Base-by-base conservation (phyloP, 2,329 filamentous ascomycete species). In the Colletotrichum shisoi region DNA sequence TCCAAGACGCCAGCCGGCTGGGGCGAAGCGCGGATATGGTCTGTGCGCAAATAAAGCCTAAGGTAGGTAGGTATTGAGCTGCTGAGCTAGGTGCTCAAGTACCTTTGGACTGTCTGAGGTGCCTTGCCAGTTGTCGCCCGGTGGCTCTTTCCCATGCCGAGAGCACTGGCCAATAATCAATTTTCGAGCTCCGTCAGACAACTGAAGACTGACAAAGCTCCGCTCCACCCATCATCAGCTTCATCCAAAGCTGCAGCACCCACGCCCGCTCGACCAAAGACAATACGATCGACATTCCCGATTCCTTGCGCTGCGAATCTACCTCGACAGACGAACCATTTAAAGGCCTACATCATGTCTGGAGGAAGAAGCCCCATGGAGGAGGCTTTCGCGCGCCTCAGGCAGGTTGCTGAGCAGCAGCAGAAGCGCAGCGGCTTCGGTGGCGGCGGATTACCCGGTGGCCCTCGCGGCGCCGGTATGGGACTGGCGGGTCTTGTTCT, bases 331-430 rank as follows among this genome's bases (percentile, higher is more conserved):
- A 21, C 63, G 57, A 62, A 7, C 31, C 13, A 44, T 27, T 12
- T 37, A 39, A 12, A 19, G 15, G 17, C n/a, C 31, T 52, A 37
- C 39, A 61, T 45, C 61, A 68, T 63, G 63, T 68, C 68, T 39
- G 67, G 65, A 69, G 70, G 70, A 45, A 72, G 74, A 52, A 79
- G 75, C 67, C 79, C 79, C 27, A 78, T 81, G 73, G 81, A 85
- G 73, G 82, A 85, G 73, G 83, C 84, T 68, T 78, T 84, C 76
- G 80, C 79, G 68, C 81, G 80, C 71, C 77, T 85, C 65, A 82
- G 83, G 71, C 79, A 82, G 73, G 81, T 83, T 74, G 81, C 81
- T 62, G 76, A 79, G 74, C 71, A 78, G 61, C 76, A 78, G 72
- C 69, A 71, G 67, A 74, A 79, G 64, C 76, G 79, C 60, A 78